Percentiles rank a stretch among this genome's conserved stretches.
Conservation (phyloP, 176 grass and related monocot genomes). For the Cymbopogon citratus region DNA sequence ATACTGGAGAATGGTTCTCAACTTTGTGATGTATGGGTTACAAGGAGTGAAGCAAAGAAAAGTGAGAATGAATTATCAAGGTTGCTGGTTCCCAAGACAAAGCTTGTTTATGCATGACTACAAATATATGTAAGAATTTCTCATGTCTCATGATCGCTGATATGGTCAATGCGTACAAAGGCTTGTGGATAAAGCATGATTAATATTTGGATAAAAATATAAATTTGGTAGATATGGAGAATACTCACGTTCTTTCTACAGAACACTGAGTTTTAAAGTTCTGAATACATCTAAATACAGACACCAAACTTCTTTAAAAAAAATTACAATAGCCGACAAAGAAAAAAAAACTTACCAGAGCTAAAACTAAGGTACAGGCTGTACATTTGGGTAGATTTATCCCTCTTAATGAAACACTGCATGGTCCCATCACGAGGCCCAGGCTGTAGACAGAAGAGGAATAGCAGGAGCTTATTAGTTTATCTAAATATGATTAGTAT, state of each 20-base stretch:
- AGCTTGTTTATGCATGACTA: neutral
- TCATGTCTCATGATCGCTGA: slow-evolving; percentile 3
- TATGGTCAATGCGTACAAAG: neutral
- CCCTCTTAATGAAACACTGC: slow-evolving; percentile 82
- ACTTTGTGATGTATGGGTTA: neutral
- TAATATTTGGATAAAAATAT: neutral
- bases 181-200: neutral
- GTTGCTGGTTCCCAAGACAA: neutral
- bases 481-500: neutral
- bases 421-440: slow-evolving; percentile 73
- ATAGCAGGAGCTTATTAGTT: neutral
- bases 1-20: neutral
- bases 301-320: neutral
- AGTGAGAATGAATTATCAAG: neutral
- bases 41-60: neutral
- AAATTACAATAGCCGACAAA: neutral
- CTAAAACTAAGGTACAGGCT: slow-evolving; percentile 73
- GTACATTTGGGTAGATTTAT: slow-evolving; percentile 78
- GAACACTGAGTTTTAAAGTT: neutral
- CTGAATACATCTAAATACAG: neutral
- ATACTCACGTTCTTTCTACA: neutral
- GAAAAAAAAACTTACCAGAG: slow-evolving; percentile 38
- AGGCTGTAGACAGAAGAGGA: slow-evolving; percentile 49
- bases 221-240: neutral
- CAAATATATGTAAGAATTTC: neutral